phyloP scores from a whole-genome alignment of 441 rosid species.

The Corymbia calophylla region DNA sequence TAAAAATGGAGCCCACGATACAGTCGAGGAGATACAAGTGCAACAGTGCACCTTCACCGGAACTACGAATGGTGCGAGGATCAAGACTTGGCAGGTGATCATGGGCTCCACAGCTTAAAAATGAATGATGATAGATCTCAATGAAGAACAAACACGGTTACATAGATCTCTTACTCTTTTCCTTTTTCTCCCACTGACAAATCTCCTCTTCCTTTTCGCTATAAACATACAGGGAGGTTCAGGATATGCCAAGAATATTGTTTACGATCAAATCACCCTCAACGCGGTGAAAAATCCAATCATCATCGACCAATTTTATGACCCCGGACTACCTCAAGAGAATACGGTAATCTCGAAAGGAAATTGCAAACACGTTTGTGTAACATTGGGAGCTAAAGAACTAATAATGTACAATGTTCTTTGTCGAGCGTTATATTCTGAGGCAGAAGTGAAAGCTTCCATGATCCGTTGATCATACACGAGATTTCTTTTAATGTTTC shows the following conservation, averaged over 20 bases:
- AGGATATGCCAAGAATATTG: conserved; percentile 18
- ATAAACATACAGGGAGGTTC: conserved; percentile 15
- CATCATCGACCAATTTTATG: conserved; percentile 24
- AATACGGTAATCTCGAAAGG: neutral
- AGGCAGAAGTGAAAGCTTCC: neutral
- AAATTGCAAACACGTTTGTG: neutral
- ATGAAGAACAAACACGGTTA: neutral
- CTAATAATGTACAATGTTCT: neutral
- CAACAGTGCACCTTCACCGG: conserved; percentile 11
- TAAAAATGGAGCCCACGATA: neutral
- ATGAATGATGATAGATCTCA: neutral
- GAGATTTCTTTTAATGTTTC: neutral
- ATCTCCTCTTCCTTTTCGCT: neutral
- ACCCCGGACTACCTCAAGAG: neutral
- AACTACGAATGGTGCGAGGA: conserved; percentile 30
- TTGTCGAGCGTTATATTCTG: neutral
- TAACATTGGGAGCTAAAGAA: neutral
- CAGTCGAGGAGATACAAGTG: conserved; percentile 21
- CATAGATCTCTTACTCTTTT: neutral
- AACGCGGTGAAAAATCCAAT: conserved; percentile 12
- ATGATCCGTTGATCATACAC: neutral
- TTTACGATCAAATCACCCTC: conserved; percentile 19
- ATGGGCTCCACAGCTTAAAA: neutral
- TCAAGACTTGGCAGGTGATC: conserved; percentile 34
- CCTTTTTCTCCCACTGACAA: neutral